Percentiles rank a stretch among this genome's conserved stretches.
Conservation (phyloP, 202 grass and related monocot genomes). For the Cymbopogon flexuosus region DNA sequence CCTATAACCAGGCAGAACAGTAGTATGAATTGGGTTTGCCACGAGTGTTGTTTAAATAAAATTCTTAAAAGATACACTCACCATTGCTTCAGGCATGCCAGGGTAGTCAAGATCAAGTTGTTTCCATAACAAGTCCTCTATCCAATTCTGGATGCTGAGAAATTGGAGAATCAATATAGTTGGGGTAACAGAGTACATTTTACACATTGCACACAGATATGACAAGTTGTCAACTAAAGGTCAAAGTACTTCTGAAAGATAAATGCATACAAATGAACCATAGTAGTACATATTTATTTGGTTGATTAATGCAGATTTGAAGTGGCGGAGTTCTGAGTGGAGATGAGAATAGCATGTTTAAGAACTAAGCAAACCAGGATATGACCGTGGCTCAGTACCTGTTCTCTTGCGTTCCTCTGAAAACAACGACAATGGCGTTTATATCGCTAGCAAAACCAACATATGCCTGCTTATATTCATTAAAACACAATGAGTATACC, state of each 20-base stretch:
- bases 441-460: conserved; percentile 86
- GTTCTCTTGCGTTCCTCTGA: conserved; percentile 96
- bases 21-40: background rate
- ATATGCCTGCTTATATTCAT: conserved; percentile 62
- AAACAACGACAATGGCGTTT: conserved; percentile 70
- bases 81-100: conserved; percentile 90
- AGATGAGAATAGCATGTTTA: background rate
- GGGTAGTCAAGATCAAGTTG: conserved; percentile 95
- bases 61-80: conserved; percentile 27
- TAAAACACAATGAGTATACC: conserved; percentile 14
- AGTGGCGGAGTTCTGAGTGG: background rate
- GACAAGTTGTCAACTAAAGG: background rate
- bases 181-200: background rate
- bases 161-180: background rate
- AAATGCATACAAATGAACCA: background rate
- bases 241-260: background rate
- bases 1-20: conserved; percentile 38
- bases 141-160: conserved; percentile 89
- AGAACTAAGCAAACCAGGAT: background rate
- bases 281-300: background rate
- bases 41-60: background rate
- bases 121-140: conserved; percentile 87
- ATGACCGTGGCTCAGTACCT: conserved; percentile 42
- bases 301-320: background rate
- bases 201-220: conserved; percentile 1